Evolutionary conservation across 2,329 filamentous ascomycete genomes (phyloP).

Genomic region (Fusarium sp.): DNA sequence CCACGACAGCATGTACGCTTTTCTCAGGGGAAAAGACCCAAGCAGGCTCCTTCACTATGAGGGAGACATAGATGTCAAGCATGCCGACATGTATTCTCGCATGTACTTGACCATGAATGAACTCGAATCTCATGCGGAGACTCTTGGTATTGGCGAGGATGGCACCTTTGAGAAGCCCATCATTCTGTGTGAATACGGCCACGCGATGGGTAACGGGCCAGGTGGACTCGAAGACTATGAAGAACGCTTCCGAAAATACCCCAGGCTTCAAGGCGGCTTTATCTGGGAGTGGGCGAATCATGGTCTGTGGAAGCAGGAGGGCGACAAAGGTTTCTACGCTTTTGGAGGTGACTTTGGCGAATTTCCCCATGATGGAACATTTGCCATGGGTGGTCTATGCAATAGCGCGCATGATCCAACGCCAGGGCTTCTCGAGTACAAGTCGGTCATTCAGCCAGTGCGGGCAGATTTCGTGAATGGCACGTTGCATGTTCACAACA

Average conservation of each 20-base stretch:
- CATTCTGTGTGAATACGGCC: slow-evolving; percentile 66
- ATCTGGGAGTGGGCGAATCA: slow-evolving; percentile 75
- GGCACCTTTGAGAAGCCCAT: slow-evolving; percentile 60
- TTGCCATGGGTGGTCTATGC: slow-evolving; percentile 66
- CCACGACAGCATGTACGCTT: slow-evolving; percentile 74
- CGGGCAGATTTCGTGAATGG: neutral
- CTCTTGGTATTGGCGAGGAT: neutral
- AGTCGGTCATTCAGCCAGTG: neutral
- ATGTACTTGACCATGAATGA: slow-evolving; percentile 70
- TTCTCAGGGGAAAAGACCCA: slow-evolving; percentile 65
- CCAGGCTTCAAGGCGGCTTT: slow-evolving; percentile 68
- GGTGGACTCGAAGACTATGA: slow-evolving; percentile 76
- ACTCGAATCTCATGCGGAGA: slow-evolving; percentile 7
- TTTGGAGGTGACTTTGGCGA: slow-evolving; percentile 73
- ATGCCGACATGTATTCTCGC: slow-evolving; percentile 71
- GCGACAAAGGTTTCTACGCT: slow-evolving; percentile 43
- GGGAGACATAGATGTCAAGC: slow-evolving; percentile 66
- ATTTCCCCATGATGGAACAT: slow-evolving; percentile 68
- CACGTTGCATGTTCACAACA: neutral
- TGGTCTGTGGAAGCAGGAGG: neutral
- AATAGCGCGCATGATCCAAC: slow-evolving; percentile 34
- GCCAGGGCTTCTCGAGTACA: neutral
- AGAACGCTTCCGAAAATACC: slow-evolving; percentile 69
- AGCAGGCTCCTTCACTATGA: slow-evolving; percentile 72
- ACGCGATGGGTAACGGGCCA: slow-evolving; percentile 79